Evolutionary conservation across 2,329 filamentous ascomycete genomes (phyloP).

Genomic region (Fusarium luffae): DNA sequence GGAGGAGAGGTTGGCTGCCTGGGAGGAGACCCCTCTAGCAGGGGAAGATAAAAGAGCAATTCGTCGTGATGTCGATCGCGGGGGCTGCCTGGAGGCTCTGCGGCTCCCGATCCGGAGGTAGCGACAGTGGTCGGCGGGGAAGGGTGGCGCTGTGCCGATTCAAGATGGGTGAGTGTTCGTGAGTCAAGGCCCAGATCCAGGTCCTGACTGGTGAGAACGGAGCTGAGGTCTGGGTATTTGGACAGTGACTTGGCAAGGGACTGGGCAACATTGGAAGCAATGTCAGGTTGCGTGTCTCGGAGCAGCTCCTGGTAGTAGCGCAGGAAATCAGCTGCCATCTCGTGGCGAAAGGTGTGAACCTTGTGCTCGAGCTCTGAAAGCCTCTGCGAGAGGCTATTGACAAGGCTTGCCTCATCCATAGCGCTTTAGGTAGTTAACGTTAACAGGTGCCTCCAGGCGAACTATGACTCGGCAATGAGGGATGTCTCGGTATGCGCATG

Average conservation of each 20-base stretch:
- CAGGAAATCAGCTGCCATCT: slow-evolving; percentile 67
- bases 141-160: slow-evolving; percentile 49
- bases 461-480: slow-evolving; percentile 47
- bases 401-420: slow-evolving; percentile 58
- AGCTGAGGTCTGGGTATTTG: slow-evolving; percentile 59
- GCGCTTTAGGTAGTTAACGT: slow-evolving; percentile 34
- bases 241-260: slow-evolving; percentile 58
- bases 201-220: slow-evolving; percentile 50
- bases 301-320: slow-evolving; percentile 64
- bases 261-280: slow-evolving; percentile 59
- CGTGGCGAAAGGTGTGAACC: slow-evolving; percentile 66
- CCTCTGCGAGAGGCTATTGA: slow-evolving; percentile 64
- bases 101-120: slow-evolving; percentile 45
- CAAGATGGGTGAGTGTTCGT: slow-evolving; percentile 47
- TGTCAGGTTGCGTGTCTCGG: slow-evolving; percentile 57
- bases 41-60: slow-evolving; percentile 72
- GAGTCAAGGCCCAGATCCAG: slow-evolving; percentile 53
- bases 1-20: slow-evolving; percentile 37
- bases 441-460: slow-evolving; percentile 49
- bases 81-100: slow-evolving; percentile 54
- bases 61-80: slow-evolving; percentile 69
- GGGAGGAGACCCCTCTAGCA: slow-evolving; percentile 62
- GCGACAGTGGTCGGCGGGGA: slow-evolving; percentile 45
- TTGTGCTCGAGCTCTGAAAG: slow-evolving; percentile 67
- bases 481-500: slow-evolving; percentile 52